A percentile compares a stretch with the other conserved stretches of the same genome.
These are phyloP conservation scores for Allium fistulosum DNA, from an alignment of 106 monocot genomes.

Conservation along the genomic window DNA sequence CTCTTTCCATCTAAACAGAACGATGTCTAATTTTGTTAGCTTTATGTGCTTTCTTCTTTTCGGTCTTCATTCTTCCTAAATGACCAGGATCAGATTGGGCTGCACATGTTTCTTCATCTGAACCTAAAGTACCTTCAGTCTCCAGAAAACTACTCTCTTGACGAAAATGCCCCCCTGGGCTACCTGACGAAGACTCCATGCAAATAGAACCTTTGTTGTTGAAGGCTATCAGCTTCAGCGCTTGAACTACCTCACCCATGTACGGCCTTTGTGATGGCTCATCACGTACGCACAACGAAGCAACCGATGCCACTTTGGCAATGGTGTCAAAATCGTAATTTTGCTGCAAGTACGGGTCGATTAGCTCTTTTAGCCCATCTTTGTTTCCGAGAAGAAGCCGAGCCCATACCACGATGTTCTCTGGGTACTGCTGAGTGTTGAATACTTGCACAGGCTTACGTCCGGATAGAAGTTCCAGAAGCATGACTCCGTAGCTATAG, in stretches of 20 bases:
- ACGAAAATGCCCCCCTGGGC: too few species aligned
- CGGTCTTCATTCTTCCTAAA: too few species aligned
- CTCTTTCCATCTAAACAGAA: too few species aligned
- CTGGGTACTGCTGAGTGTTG: constrained; percentile 48
- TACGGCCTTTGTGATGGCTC: constrained; percentile 78
- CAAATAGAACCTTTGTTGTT: constrained; percentile 2
- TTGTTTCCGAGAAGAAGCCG: constrained; percentile 59
- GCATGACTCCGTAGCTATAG: constrained; percentile 89
- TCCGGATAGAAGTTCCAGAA: constrained; percentile 80
- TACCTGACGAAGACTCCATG: too few species aligned
- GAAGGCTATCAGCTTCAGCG: constrained; percentile 51
- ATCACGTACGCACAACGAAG: constrained; percentile 73
- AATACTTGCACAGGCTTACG: constrained; percentile 78
- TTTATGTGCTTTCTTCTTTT: too few species aligned
- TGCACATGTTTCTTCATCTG: too few species aligned
- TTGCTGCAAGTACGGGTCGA: constrained; percentile 57
- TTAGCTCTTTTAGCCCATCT: constrained; percentile 61
- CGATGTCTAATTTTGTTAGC: too few species aligned
- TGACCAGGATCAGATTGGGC: too few species aligned
- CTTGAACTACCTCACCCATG: constrained; percentile 96
- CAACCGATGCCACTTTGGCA: constrained; percentile 71
- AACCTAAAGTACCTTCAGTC: too few species aligned
- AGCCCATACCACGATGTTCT: constrained; percentile 83
- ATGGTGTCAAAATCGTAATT: constrained; percentile 49
- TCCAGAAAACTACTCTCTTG: too few species aligned